Conservation (phyloP, 2,329 filamentous ascomycete genomes). For the Myotisia sp. region DNA sequence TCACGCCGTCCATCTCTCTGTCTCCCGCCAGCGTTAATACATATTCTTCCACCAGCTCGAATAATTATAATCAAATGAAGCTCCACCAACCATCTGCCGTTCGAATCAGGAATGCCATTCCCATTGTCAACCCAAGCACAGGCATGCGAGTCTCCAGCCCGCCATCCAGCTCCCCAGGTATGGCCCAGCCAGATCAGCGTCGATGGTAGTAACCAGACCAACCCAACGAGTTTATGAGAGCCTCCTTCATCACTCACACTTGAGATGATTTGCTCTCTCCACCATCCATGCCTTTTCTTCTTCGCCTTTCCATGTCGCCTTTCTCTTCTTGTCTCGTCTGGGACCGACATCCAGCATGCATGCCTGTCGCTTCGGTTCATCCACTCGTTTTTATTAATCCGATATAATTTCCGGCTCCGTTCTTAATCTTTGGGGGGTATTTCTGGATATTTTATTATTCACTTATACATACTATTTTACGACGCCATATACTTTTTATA, state of each 20-base stretch:
- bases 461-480: too few species aligned
- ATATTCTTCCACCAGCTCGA: too few species aligned
- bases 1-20: constrained; percentile 59
- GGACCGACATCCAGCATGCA: background rate
- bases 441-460: too few species aligned
- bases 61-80: constrained; percentile 57
- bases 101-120: constrained; percentile 84
- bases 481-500: too few species aligned
- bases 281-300: constrained; percentile 7
- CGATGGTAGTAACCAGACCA: constrained; percentile 21
- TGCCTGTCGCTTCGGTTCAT: too few species aligned
- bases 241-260: too few species aligned
- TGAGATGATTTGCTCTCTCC: too few species aligned
- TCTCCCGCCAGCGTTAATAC: constrained; percentile 51
- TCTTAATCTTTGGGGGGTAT: too few species aligned
- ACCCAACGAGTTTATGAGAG: too few species aligned
- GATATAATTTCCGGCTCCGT: too few species aligned
- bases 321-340: constrained; percentile 5
- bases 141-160: constrained; percentile 80
- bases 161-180: constrained; percentile 54
- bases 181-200: constrained; percentile 41
- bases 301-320: constrained; percentile 10
- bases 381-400: too few species aligned
- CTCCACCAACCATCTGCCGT: constrained; percentile 82
- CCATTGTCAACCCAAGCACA: constrained; percentile 91